Percentiles rank a stretch among this genome's conserved stretches.
Evolutionary conservation across 2,329 filamentous ascomycete genomes (phyloP).

Genomic region (Aspergillus ruber): DNA sequence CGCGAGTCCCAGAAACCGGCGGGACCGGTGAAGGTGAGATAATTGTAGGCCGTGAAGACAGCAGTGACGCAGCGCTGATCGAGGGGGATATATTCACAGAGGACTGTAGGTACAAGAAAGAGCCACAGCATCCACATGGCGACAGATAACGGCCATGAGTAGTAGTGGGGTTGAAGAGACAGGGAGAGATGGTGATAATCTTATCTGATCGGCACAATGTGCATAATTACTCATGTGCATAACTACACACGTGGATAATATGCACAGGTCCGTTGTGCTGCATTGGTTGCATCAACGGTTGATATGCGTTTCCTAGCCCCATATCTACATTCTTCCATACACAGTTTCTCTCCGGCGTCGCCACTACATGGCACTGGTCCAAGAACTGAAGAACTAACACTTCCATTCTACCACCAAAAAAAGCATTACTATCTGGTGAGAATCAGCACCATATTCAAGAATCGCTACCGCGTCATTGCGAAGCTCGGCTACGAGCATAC

Average conservation of each 20-base stretch:
- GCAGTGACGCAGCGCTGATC: slow-evolving; percentile 29
- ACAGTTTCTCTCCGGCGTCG: too few species aligned
- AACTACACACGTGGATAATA: neutral
- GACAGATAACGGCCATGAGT: neutral
- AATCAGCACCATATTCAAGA: slow-evolving; percentile 15
- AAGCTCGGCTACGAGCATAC: slow-evolving; percentile 21
- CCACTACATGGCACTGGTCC: too few species aligned
- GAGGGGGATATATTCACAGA: slow-evolving; percentile 2
- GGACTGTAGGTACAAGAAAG: neutral
- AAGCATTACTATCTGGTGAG: slow-evolving; percentile 17
- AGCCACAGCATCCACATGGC: neutral
- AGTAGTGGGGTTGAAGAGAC: neutral
- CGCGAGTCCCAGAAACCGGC: slow-evolving; percentile 8
- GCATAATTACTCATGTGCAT: neutral
- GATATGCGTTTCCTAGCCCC: too few species aligned
- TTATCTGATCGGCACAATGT: neutral
- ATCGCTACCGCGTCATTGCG: slow-evolving; percentile 15
- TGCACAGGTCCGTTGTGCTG: neutral
- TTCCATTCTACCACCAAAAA: slow-evolving; percentile 13
- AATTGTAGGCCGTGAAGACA: slow-evolving; percentile 25
- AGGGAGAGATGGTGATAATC: neutral
- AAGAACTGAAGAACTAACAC: slow-evolving; percentile 1
- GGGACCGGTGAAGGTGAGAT: slow-evolving; percentile 24
- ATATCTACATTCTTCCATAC: too few species aligned
- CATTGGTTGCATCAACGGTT: too few species aligned